These are phyloP conservation scores for Hebeloma cylindrosporum DNA, from an alignment of 768 basidiomycete species.

Conservation along the genomic window DNA sequence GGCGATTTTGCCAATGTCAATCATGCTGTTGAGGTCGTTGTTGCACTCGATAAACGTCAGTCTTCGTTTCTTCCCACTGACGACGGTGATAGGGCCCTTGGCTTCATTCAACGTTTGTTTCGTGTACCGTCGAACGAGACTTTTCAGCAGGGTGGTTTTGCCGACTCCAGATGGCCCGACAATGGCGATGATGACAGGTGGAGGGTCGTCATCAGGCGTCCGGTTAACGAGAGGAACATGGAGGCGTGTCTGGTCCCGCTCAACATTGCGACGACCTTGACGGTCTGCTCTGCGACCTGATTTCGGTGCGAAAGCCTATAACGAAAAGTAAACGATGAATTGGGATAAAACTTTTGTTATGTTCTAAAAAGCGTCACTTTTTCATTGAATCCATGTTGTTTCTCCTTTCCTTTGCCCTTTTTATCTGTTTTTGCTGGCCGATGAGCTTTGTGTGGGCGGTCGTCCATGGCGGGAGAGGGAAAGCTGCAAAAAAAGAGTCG, in stretches of 20 bases:
- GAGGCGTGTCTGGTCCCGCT: conserved; percentile 90
- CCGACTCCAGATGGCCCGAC: conserved; percentile 98
- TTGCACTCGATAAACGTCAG: conserved; percentile 98
- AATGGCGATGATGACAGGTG: conserved; percentile 91
- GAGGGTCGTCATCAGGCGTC: conserved; percentile 88
- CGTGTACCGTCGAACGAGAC: conserved; percentile 86
- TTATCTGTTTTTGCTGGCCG: conserved; percentile 73
- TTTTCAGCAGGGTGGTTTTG: conserved; percentile 91
- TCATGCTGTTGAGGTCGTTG: conserved; percentile 97
- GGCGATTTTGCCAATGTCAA: conserved; percentile 95
- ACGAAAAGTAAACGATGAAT: conserved; percentile 5
- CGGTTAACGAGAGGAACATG: conserved; percentile 96
- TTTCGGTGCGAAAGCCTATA: conserved; percentile 87
- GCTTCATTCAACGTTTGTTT: conserved; percentile 91
- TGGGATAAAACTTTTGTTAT: background rate
- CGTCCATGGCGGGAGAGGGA: conserved; percentile 58
- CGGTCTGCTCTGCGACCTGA: conserved; percentile 88
- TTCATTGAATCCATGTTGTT: conserved; percentile 82
- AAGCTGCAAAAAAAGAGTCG: too few relatives aligned
- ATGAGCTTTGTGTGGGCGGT: conserved; percentile 82
- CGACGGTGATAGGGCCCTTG: conserved; percentile 92
- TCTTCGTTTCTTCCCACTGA: conserved; percentile 88
- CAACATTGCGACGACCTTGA: conserved; percentile 87
- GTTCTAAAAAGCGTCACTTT: conserved; percentile 55
- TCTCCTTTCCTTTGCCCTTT: conserved; percentile 68